These are phyloP conservation scores for Cyclotella atomus DNA, from an alignment of 108 stramenopile genomes.

Conservation along the genomic window DNA sequence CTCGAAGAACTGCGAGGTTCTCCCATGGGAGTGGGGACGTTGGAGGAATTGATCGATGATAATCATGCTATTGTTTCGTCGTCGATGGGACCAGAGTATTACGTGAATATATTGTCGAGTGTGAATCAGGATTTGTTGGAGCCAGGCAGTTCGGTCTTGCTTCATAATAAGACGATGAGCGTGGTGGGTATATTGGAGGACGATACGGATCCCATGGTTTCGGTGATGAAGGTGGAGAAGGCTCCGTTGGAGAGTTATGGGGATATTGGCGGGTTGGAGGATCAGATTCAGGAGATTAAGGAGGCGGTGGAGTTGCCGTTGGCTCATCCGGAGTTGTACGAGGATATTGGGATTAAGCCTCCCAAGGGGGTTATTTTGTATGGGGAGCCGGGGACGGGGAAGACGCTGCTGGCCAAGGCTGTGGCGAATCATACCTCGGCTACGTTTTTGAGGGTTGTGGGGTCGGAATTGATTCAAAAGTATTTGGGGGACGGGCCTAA, in stretches of 20 bases:
- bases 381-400: conserved; percentile 98
- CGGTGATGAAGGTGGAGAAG: conserved; percentile 99
- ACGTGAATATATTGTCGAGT: conserved; percentile 96
- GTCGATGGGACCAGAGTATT: conserved; percentile 98
- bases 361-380: conserved; percentile 99
- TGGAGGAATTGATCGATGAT: conserved; percentile 99
- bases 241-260: conserved; percentile 98
- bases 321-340: conserved; percentile 99
- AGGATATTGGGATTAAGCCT: conserved; percentile 97
- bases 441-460: conserved; percentile 97
- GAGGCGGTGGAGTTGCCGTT: conserved; percentile 99
- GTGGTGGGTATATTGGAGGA: conserved; percentile 98
- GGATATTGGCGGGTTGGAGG: conserved; percentile 98
- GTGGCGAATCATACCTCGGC: conserved; percentile 99
- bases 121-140: conserved; percentile 99
- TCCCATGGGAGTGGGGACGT: conserved; percentile 94
- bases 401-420: conserved; percentile 98
- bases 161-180: conserved; percentile 98
- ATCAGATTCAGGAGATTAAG: conserved; percentile 99
- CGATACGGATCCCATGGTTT: conserved; percentile 98
- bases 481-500: conserved; percentile 99
- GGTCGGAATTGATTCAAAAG: conserved; percentile 98
- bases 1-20: conserved; percentile 98
- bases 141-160: conserved; percentile 95
- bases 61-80: conserved; percentile 98